Evolutionary conservation across 2,329 filamentous ascomycete genomes (phyloP), one percentile per base, ranked within the genome.

Genomic region (Sarocladium kiliense): DNA sequence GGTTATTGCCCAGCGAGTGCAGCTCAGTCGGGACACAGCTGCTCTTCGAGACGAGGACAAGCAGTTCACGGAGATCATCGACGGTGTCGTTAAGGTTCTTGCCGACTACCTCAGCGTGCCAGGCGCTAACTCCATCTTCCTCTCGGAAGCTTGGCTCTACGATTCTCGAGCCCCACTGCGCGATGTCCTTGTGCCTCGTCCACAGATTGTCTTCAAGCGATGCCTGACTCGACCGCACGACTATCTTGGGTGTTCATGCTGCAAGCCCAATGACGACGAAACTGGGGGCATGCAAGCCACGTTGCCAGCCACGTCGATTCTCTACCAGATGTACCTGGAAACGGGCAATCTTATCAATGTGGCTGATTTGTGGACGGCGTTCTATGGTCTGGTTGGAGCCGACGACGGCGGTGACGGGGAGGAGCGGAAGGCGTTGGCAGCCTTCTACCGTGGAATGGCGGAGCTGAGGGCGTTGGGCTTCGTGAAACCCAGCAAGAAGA

Each of bases 401-500:
- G 59, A 59, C 34, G 62, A 65, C 32, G 63, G 65, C 44, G 69
- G 25, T 10, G 44, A 47, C 1, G 62, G 73, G 7, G 74, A 78
- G 49, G 81, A 85, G 67, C 74, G 81, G 60, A 78, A 77, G 47
- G 79, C 78, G 7, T 77, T 91, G 71, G 84, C 91, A 41, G 73
- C 89, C 57, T 99, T 97, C 71, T 97, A 97, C 70, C 81, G 85
- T 58, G 89, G 83, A 4, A 70, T 97, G 59, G 90, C 93, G 1
- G 94, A 99, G 70, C 71, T 99, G 67, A 87, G 86, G 68, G 82
- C 86, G 54, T 77, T 99, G 64, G 94, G 94, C 7, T 87, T 97
- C 71, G 80, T 97, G 58, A 97, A 94, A 74, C 80, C 81, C 58
- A 97, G 88, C 65, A 89, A 87, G 72, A 96, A 92, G 77, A 96